These are phyloP conservation scores for Rhododendron griersonianum DNA, from an alignment of 148 eudicot genomes.

Conservation along the genomic window DNA sequence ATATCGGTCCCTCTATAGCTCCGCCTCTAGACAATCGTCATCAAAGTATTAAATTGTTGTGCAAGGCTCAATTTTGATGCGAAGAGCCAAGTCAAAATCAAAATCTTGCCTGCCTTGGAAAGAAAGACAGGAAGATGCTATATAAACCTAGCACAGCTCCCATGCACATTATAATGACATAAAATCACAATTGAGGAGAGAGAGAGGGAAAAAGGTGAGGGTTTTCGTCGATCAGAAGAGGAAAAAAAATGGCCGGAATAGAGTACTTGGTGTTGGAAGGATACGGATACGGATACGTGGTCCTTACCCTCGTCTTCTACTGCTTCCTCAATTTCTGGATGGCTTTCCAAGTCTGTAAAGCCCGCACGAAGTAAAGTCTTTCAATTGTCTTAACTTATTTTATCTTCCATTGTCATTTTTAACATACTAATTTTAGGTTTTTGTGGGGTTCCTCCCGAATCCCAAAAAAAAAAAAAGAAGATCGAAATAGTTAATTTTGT, in stretches of 20 bases:
- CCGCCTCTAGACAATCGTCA: too few species aligned
- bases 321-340: slow-evolving; percentile 77
- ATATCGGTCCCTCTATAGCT: too few species aligned
- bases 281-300: slow-evolving; percentile 59
- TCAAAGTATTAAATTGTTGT: too few species aligned
- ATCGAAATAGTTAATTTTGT: too few species aligned
- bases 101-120: too few species aligned
- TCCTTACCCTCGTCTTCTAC: slow-evolving; percentile 49
- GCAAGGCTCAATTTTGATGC: too few species aligned
- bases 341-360: slow-evolving; percentile 65
- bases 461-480: neutral
- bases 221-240: neutral
- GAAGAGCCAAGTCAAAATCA: too few species aligned
- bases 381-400: too few species aligned
- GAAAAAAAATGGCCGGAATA: slow-evolving; percentile 33
- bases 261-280: slow-evolving; percentile 48
- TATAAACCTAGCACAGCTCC: too few species aligned
- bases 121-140: too few species aligned
- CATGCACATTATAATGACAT: too few species aligned
- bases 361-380: slow-evolving; percentile 58
- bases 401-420: too few species aligned
- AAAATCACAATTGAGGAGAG: neutral
- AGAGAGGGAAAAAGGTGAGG: neutral
- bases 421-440: neutral
- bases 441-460: neutral